A percentile compares a stretch with the other conserved stretches of the same genome.
Evolutionary conservation across 2,329 filamentous ascomycete genomes (phyloP).

Genomic region (Curvularia verruculosa): DNA sequence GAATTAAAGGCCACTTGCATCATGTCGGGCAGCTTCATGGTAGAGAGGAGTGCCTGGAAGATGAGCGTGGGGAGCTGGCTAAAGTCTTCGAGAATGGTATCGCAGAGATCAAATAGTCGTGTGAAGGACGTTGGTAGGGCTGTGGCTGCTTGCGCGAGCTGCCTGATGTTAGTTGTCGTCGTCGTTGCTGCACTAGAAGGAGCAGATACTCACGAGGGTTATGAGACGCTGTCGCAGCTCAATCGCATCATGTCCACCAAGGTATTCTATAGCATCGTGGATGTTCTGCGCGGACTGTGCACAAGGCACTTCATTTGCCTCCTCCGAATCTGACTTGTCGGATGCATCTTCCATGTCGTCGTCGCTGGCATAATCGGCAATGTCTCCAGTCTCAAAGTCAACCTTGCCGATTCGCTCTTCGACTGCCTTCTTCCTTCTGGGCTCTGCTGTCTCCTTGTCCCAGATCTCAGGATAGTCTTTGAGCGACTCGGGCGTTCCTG

Average conservation of each 20-base stretch:
- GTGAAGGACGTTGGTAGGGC: constrained; percentile 55
- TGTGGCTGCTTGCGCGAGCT: constrained; percentile 49
- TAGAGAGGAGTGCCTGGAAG: constrained; percentile 63
- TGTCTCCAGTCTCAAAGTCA: constrained; percentile 61
- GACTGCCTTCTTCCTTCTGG: constrained; percentile 55
- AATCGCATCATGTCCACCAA: constrained; percentile 62
- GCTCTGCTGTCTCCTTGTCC: constrained; percentile 65
- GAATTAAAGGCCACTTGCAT: constrained; percentile 57
- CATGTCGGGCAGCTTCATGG: constrained; percentile 52
- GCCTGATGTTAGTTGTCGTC: constrained; percentile 24
- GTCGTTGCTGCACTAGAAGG: neutral
- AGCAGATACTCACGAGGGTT: constrained; percentile 54
- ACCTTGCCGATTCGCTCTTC: constrained; percentile 65
- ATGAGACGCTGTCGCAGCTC: constrained; percentile 68
- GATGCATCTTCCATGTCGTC: constrained; percentile 39
- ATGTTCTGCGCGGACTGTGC: constrained; percentile 5
- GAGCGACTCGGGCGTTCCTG: constrained; percentile 61
- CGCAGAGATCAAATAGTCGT: constrained; percentile 62
- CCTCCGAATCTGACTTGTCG: constrained; percentile 12
- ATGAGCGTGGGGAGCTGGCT: constrained; percentile 63
- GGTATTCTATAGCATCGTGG: constrained; percentile 29
- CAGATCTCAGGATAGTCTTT: constrained; percentile 71
- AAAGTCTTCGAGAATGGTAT: constrained; percentile 63
- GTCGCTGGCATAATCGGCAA: constrained; percentile 58
- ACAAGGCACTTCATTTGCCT: constrained; percentile 9